Percentiles rank a stretch among this genome's conserved stretches.
Evolutionary conservation across 2,329 filamentous ascomycete genomes (phyloP).

Genomic region (Aphanoascus verrucosus): DNA sequence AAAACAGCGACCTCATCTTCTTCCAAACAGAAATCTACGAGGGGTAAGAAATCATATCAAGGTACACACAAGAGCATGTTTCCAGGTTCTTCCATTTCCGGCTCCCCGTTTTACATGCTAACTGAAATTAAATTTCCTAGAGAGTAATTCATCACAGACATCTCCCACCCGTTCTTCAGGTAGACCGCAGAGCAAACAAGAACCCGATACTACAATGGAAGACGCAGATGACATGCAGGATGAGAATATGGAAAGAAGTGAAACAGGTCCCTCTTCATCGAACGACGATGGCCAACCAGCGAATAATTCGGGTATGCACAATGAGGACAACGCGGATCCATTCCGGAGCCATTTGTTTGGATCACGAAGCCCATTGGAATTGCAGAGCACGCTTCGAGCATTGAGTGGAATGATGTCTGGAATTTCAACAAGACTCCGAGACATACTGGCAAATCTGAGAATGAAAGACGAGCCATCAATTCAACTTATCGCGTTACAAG

Average conservation of each 20-base stretch:
- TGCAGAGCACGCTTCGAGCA: slow-evolving; percentile 74
- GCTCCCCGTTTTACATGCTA: slow-evolving; percentile 2
- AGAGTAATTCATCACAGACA: slow-evolving; percentile 28
- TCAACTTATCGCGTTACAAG: slow-evolving; percentile 84
- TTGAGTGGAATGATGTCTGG: slow-evolving; percentile 88
- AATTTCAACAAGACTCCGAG: slow-evolving; percentile 65
- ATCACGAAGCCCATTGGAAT: slow-evolving; percentile 49
- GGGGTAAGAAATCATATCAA: slow-evolving; percentile 55
- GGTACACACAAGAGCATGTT: slow-evolving; percentile 27
- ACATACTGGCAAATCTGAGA: slow-evolving; percentile 63
- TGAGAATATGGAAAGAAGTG: slow-evolving; percentile 31
- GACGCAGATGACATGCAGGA: slow-evolving; percentile 50
- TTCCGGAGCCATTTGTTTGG: slow-evolving; percentile 57
- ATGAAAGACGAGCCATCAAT: slow-evolving; percentile 76
- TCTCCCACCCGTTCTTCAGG: slow-evolving; percentile 39
- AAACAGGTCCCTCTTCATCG: slow-evolving; percentile 47
- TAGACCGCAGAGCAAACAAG: slow-evolving; percentile 43
- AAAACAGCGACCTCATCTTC: slow-evolving; percentile 44
- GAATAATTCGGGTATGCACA: slow-evolving; percentile 21
- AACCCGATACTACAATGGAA: slow-evolving; percentile 61
- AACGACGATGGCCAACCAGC: slow-evolving; percentile 60
- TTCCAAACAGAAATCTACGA: slow-evolving; percentile 61
- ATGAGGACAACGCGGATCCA: slow-evolving; percentile 56
- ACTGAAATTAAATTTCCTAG: slow-evolving; percentile 14
- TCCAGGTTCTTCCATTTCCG: neutral